phyloP scores from a whole-genome alignment of 2,329 filamentous ascomycete species.

The Dothidotthia symphoricarpi region DNA sequence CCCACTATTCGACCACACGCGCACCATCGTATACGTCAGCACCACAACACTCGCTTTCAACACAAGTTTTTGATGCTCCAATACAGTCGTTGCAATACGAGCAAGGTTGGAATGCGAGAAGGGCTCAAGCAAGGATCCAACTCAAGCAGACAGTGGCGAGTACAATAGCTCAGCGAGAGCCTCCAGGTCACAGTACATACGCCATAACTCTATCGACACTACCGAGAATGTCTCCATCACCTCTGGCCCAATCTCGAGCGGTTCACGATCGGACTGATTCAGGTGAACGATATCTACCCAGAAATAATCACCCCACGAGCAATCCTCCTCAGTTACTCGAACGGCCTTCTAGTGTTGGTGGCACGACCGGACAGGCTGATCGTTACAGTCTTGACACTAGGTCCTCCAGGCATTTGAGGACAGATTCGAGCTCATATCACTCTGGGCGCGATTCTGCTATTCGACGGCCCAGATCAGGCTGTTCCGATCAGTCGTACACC shows the following conservation, averaged over 20 bases:
- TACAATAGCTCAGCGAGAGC: constrained; percentile 11
- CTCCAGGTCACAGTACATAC: constrained; percentile 6
- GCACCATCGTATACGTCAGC: constrained; percentile 4
- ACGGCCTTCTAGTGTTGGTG: constrained; percentile 7
- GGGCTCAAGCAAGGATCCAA: constrained; percentile 16
- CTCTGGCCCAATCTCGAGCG: constrained; percentile 6
- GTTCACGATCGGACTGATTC: constrained; percentile 6
- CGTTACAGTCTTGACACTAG: constrained; percentile 2
- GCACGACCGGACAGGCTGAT: constrained; percentile 1
- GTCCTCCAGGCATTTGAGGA: constrained; percentile 10
- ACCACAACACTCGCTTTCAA: constrained; percentile 3
- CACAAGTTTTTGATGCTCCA: neutral
- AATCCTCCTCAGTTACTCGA: constrained; percentile 4
- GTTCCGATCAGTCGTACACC: constrained; percentile 12
- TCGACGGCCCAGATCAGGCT: constrained; percentile 12
- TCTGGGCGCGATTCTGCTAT: constrained; percentile 10
- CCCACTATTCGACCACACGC: constrained; percentile 2
- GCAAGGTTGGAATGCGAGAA: constrained; percentile 19
- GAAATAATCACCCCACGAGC: constrained; percentile 13
- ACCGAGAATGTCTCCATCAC: constrained; percentile 9
- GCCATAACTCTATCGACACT: constrained; percentile 10
- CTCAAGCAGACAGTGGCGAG: constrained; percentile 16
- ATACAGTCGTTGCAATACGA: constrained; percentile 2
- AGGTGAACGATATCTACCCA: constrained; percentile 18
- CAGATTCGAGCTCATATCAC: constrained; percentile 13